Base-by-base conservation (phyloP, 768 basidiomycete genomes). In the Tremella fuciformis region DNA sequence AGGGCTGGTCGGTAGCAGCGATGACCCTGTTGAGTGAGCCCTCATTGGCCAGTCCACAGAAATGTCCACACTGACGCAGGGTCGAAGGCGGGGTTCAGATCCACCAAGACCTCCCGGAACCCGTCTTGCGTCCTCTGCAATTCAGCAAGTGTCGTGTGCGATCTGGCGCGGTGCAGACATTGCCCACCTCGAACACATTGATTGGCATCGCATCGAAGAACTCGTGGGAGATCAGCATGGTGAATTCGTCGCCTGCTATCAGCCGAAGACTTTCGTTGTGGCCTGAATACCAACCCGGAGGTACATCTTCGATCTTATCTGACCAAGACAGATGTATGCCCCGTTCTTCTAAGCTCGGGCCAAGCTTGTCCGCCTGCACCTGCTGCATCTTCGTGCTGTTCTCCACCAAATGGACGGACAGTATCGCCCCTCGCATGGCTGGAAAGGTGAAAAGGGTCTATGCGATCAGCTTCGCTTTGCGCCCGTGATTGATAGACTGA, bases 121-220 rank as follows among this genome's bases (percentile, higher is more conserved):
- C 88, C 91, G 85, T 91, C 89, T 91, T 69, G 26, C 6, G 57
- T 53, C 53, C 63, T 65, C 61, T 64, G 34, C 15, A 26, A 2
- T 7, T 52, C 24, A 52, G 38, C 16, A 15, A 15, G 16, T 6
- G 42, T 46, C 42, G 6, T 46, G n/a, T 6, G n/a, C 6, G 4
- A 6, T 22, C 42, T n/a, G 18, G 11, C 11, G 18, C 39, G 11
- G 39, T 11, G n/a, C 42, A 18, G n/a, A 25, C 41, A 53, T 44
- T 34, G 41, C 39, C 15, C 63, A 91, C 92, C 81, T 94, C 85
- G 38, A 98, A 79, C 38, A 92, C 80, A 75, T 96, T 89, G 48
- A 97, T 85, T 0, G 96, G 94, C 44, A 99, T 81, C 0, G 93
- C 93, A 73, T 98, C 96, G 62, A 99, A 98, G 78, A 98, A 94